Percentiles rank a stretch among this genome's conserved stretches.
Evolutionary conservation across 495 filamentous ascomycete species (phyloP).

Genomic region (Daldinia loculata): DNA sequence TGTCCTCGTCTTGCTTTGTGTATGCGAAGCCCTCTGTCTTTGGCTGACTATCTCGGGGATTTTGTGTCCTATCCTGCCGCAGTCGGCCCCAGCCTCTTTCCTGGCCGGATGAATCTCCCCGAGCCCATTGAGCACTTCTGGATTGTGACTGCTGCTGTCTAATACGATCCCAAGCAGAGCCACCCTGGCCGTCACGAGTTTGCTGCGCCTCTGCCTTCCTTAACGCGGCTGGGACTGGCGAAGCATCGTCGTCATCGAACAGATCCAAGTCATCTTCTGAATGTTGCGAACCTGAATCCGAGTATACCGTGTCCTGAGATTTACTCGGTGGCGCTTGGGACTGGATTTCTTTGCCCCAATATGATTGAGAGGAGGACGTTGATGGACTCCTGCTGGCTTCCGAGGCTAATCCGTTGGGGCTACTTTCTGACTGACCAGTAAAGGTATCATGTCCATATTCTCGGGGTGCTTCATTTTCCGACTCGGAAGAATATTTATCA

Average conservation of each 20-base stretch:
- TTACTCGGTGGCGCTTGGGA: constrained; percentile 3
- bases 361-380: constrained; percentile 17
- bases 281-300: neutral
- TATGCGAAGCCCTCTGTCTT: constrained; percentile 49
- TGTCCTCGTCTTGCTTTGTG: constrained; percentile 45
- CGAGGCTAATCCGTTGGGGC: neutral
- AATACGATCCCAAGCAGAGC: constrained; percentile 54
- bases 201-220: constrained; percentile 23
- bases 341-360: constrained; percentile 13
- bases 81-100: constrained; percentile 39
- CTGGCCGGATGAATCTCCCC: constrained; percentile 44
- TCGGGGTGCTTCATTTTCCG: constrained; percentile 10
- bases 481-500: neutral
- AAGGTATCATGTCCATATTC: constrained; percentile 15
- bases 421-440: constrained; percentile 1
- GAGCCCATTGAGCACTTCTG: constrained; percentile 29
- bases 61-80: constrained; percentile 40
- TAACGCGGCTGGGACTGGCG: constrained; percentile 47
- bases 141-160: constrained; percentile 46
- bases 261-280: constrained; percentile 45
- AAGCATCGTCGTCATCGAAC: constrained; percentile 51
- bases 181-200: constrained; percentile 10
- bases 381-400: neutral
- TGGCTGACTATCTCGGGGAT: constrained; percentile 18
- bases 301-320: constrained; percentile 3